Evolutionary conservation across 495 filamentous ascomycete species (phyloP), one percentile per base, ranked within the genome.

Genomic region (Penicillium desertorum): DNA sequence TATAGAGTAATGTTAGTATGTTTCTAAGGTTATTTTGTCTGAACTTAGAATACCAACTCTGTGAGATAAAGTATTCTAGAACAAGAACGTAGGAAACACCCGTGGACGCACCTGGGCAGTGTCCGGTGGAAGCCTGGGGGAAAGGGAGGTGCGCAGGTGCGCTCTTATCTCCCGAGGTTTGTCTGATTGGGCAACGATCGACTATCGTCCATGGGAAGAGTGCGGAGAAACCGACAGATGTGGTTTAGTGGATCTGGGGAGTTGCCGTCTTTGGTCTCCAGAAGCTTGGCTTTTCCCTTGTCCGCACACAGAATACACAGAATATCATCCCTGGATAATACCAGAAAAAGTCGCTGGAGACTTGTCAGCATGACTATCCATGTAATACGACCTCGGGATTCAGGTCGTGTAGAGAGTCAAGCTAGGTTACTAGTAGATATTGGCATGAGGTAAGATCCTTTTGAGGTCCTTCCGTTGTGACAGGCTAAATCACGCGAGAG

Each of bases 191-290:
- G 45, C 14, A 44, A 58, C 4, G 51, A 51, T 52, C 51, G 45
- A 27, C 56, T 62, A 64, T 67, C 64, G 11, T 34, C 30, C 30
- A 42, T 41, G 36, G 36, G 36, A 4, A 45, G 46, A 65, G 59
- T 67, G 62, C 64, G 64, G 64, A 67, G 64, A 62, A 55, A 32
- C 23, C 12, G 30, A 51, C 61, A 32, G 25, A 63, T 63, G 37
- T 55, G 45, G 61, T 23, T 30, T 61, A 63, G 62, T 57, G 53
- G 27, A 47, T 46, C 54, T 43, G 23, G 48, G 53, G 48, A 23
- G 48, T 27, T 55, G 56, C 43, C 42, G 23, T 51, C 25, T 54
- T 53, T 50, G 43, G 52, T 29, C 32, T 43, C 23, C 30, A 17
- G 54, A 61, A 61, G 54, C 48, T 61, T 58, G 54, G 59, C 59